phyloP scores from a whole-genome alignment of 169 alveolate species.

The Theileria annulata region DNA sequence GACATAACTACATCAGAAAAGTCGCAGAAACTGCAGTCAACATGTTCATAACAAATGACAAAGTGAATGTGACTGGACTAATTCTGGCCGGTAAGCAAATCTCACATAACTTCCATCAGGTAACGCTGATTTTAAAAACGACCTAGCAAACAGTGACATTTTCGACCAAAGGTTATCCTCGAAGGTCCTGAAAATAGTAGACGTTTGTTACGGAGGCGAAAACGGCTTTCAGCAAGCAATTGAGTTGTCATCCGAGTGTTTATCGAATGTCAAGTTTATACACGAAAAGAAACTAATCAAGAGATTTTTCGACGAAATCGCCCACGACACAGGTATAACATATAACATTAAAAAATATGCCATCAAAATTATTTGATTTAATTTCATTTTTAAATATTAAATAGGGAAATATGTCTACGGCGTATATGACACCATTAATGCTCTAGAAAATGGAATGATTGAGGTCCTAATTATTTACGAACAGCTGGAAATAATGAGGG shows the following conservation, averaged over 20 bases:
- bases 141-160: conserved; percentile 87
- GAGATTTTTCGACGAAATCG: conserved; percentile 95
- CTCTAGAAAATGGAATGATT: conserved; percentile 94
- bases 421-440: conserved; percentile 90
- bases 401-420: conserved; percentile 92
- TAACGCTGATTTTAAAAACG: conserved; percentile 98
- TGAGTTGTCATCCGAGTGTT: conserved; percentile 92
- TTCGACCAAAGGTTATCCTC: conserved; percentile 94
- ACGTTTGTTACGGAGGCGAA: conserved; percentile 99
- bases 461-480: conserved; percentile 94
- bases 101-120: background rate
- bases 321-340: conserved; percentile 92
- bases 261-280: conserved; percentile 87
- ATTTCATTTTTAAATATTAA: background rate
- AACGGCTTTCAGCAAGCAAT: conserved; percentile 99
- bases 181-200: conserved; percentile 92
- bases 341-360: background rate
- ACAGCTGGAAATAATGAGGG: conserved; percentile 84
- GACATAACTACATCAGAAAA: conserved; percentile 97
- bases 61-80: conserved; percentile 86
- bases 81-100: conserved; percentile 91
- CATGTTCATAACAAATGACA: conserved; percentile 95
- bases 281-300: conserved; percentile 89
- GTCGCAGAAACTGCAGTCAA: conserved; percentile 97
- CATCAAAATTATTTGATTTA: too few relatives aligned